These are phyloP conservation scores for Lactuca saligna DNA, from an alignment of 129 eudicot genomes.

Conservation along the genomic window DNA sequence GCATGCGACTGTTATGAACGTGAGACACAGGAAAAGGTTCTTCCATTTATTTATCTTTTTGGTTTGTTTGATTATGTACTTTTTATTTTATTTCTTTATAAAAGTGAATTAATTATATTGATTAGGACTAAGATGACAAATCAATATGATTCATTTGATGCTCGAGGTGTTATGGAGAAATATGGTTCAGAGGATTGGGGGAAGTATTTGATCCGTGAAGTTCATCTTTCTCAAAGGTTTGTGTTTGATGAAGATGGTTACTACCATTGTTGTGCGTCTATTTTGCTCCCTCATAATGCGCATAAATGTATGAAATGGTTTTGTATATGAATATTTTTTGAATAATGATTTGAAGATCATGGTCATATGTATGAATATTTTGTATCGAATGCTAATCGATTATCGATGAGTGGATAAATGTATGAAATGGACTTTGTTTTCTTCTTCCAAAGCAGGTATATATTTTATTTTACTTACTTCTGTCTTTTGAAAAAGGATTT, in stretches of 20 bases:
- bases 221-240: conserved; percentile 93
- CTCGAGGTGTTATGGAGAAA: conserved; percentile 59
- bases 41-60: conserved; percentile 11
- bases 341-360: neutral
- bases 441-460: too few relatives aligned
- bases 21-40: conserved; percentile 80
- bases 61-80: neutral
- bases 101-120: neutral
- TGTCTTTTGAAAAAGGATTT: too few relatives aligned
- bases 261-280: conserved; percentile 84
- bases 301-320: neutral
- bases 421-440: too few relatives aligned
- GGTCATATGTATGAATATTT: neutral
- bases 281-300: conserved; percentile 66
- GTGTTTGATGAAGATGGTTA: conserved; percentile 76
- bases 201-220: conserved; percentile 68
- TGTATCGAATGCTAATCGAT: too few relatives aligned
- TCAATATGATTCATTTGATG: conserved; percentile 64
- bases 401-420: too few relatives aligned
- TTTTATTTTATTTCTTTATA: too few relatives aligned
- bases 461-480: too few relatives aligned
- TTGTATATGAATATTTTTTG: too few relatives aligned
- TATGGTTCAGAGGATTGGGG: conserved; percentile 94
- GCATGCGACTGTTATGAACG: conserved; percentile 96
- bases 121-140: conserved; percentile 41